Base-by-base conservation (phyloP, 352 stramenopile genomes). In the Plasmopara viticola region DNA sequence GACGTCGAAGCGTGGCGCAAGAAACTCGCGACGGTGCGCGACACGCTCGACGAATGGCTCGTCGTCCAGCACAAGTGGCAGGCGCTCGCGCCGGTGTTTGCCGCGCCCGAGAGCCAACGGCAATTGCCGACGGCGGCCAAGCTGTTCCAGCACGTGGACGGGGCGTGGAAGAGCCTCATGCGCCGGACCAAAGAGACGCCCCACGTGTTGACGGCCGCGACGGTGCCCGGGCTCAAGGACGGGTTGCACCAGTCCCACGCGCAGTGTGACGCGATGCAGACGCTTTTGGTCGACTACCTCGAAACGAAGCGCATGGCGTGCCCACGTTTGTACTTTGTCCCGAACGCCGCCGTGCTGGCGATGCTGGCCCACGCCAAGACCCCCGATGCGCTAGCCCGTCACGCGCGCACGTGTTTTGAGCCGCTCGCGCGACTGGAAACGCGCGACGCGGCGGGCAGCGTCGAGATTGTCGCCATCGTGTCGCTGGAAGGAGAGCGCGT, bases 351-450 rank as follows among this genome's bases (percentile, higher is more conserved):
- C 34, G 64, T 98, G 15, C 70, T 98, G 0, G 94, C 98, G 53
- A 98, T 98, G 34, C 60, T 98, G 1, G 90, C 91, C 7, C 92
- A 98, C 44, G 90, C 90, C 5, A 97, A 97, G 67, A 95, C 98
- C 50, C 93, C 94, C 9, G 87, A 96, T 28, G 88, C 86, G 0
- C 90, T 98, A 12, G 93, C 98, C 48, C 91, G 89, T 0, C 94
- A 98, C 60, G 58, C 98, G 33, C 78, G 88, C 1, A 98, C 98
- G 54, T 97, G 87, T 56, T 98, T 98, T 60, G 94, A 98, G 48
- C 90, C 90, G 30, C 69, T 95, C 0, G 78, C 90, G 5, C 73
- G 76, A 43, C 60, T 95, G 0, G 84, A 93, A 44, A 94, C 92
- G 56, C 78, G 81, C 0, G 84, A 94, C 38, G 57, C 86, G 0